Evolutionary conservation across 306 rosid genomes (phyloP).

Genomic region (Corylus heterophylla): DNA sequence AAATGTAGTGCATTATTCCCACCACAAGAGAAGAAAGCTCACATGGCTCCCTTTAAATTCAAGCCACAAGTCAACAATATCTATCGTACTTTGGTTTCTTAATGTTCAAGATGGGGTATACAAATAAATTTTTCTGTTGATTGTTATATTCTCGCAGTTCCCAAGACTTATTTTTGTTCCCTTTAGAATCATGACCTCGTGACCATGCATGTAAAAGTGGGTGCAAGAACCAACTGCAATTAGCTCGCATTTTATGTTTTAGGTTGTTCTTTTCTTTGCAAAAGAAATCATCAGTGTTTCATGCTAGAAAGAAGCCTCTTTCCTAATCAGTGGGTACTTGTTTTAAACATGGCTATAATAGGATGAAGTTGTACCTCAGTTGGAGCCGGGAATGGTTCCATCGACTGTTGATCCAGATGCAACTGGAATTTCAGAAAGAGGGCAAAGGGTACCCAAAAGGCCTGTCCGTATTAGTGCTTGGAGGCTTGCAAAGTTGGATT

Average conservation of each 20-base stretch:
- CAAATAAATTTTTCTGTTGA: neutral
- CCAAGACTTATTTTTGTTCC: neutral
- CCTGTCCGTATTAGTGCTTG: constrained; percentile 90
- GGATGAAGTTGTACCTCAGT: constrained; percentile 98
- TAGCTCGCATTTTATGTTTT: neutral
- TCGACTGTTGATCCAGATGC: constrained; percentile 98
- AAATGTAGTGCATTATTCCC: too few species aligned
- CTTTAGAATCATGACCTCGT: neutral
- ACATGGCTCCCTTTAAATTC: too few species aligned
- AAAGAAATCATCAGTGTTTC: neutral
- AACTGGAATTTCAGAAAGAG: constrained; percentile 71
- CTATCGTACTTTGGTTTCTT: neutral
- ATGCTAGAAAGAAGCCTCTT: neutral
- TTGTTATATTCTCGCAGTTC: neutral
- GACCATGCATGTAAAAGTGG: constrained; percentile 3
- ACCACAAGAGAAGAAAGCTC: too few species aligned
- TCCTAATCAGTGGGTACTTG: constrained; percentile 23
- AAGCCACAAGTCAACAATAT: too few species aligned
- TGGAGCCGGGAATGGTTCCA: constrained; percentile 98
- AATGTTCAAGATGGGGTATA: neutral
- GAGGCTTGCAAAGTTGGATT: constrained; percentile 93
- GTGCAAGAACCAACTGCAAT: neutral
- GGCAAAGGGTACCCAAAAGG: constrained; percentile 64
- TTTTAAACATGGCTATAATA: constrained; percentile 37
- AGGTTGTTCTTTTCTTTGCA: neutral